These are phyloP conservation scores for Claviceps quebecensis DNA, from an alignment of 2,329 filamentous ascomycete genomes.

Conservation along the genomic window DNA sequence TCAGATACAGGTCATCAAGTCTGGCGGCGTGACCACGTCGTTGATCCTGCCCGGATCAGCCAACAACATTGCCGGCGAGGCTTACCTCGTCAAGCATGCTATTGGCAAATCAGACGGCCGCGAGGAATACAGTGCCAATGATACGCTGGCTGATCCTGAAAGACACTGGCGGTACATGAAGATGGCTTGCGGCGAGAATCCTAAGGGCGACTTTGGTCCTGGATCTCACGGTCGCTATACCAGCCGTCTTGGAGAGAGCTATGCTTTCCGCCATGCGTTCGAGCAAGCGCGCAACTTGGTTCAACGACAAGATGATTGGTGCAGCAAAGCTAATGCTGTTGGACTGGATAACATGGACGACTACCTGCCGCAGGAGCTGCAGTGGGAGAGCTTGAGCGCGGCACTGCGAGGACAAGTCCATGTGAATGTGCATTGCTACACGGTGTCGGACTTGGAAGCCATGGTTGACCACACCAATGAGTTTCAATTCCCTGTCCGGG, in stretches of 20 bases:
- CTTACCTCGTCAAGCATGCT: slow-evolving; percentile 54
- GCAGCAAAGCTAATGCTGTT: slow-evolving; percentile 35
- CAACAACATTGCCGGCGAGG: slow-evolving; percentile 63
- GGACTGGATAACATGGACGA: slow-evolving; percentile 36
- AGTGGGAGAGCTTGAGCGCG: slow-evolving; percentile 49
- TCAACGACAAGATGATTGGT: slow-evolving; percentile 55
- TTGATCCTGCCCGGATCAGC: slow-evolving; percentile 53
- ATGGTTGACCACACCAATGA: slow-evolving; percentile 59
- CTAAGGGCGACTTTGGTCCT: slow-evolving; percentile 42
- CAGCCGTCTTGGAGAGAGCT: slow-evolving; percentile 54
- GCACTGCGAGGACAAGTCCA: slow-evolving; percentile 53
- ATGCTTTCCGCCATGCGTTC: slow-evolving; percentile 53
- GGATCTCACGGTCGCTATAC: slow-evolving; percentile 30
- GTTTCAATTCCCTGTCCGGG: slow-evolving; percentile 51
- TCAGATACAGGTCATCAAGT: slow-evolving; percentile 56
- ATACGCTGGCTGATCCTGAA: slow-evolving; percentile 53
- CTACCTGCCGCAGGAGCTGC: slow-evolving; percentile 48
- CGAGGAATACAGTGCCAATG: slow-evolving; percentile 45
- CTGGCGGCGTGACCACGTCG: slow-evolving; percentile 57
- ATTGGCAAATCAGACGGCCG: slow-evolving; percentile 46
- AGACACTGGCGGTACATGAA: slow-evolving; percentile 58
- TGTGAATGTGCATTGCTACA: slow-evolving; percentile 61
- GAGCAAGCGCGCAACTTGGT: slow-evolving; percentile 45
- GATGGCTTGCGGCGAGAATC: slow-evolving; percentile 62
- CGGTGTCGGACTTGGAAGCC: slow-evolving; percentile 52